Base-by-base conservation (phyloP, 2,329 filamentous ascomycete genomes). In the Diplocarpon mali region DNA sequence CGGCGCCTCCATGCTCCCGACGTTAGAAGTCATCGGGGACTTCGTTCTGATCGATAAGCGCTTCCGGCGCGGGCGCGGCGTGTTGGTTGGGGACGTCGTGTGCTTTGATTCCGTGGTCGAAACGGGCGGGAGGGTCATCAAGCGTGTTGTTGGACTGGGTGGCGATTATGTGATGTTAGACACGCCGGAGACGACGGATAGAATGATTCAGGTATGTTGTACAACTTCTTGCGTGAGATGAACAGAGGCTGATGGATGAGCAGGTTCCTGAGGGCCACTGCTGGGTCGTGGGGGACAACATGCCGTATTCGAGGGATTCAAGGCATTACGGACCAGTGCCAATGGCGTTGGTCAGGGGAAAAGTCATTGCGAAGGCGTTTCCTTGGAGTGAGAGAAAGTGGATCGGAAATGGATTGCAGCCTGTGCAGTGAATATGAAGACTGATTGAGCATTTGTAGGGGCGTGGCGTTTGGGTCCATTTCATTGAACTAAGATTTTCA, bases 1-100 rank as follows among this genome's bases (percentile, higher is more conserved):
- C 20, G 90, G 90, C 2, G 78, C 87, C 3, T 90, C 84, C 14
- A 96, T 96, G 92, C 74, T 92, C 40, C 90, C 90, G 7, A 95
- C 87, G 0, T 79, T 95, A 49, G 69, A 72, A 17, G 69, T 79
- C 1, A 64, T 69, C 8, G 80, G 80, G 45, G 83, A 90, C 59
- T 79, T 70, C 63, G 70, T 90, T 38, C 62, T 89, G 11, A 75
- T 85, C 42, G 79, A 78, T 48, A 78, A 78, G 54, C 67, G 70
- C n/a, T 74, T 82, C 63, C 76, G 82, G 6, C 70, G 76, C 27
- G 90, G 90, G 3, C 75, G 81, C 16, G 70, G 68, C 11, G 64
- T 85, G 29, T 63, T 65, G 55, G 80, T 95, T n/a, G 92, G 92
- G 24, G 92, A 98, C 64, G 66, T 95, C 10, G 79, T 96, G 39